phyloP scores from a whole-genome alignment of 192 early-diverging fungal species.

The Coemansia sp. region DNA sequence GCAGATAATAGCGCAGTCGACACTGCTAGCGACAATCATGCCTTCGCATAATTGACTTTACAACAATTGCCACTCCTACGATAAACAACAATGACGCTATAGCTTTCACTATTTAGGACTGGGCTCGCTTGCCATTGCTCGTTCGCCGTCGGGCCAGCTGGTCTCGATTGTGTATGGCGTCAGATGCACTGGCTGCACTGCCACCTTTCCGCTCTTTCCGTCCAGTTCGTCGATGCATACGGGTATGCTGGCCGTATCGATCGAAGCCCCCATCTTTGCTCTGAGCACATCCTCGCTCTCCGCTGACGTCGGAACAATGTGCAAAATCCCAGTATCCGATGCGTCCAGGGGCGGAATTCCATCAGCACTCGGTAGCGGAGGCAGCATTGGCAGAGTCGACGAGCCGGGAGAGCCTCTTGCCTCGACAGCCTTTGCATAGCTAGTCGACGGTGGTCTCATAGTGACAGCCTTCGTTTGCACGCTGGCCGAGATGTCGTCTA shows the following conservation, averaged over 20 bases:
- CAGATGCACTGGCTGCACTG: conserved; percentile 22
- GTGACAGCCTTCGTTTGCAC: conserved; percentile 11
- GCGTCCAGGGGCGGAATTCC: conserved; percentile 37
- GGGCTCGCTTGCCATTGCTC: neutral
- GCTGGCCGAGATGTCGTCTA: neutral
- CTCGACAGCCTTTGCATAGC: neutral
- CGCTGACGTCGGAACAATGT: conserved; percentile 16
- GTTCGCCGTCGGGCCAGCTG: neutral
- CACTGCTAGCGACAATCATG: neutral
- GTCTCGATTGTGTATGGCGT: neutral
- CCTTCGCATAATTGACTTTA: neutral
- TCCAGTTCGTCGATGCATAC: conserved; percentile 35
- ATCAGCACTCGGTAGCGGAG: neutral
- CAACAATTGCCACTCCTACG: neutral
- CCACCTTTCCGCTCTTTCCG: conserved; percentile 15
- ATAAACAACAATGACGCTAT: conserved; percentile 1
- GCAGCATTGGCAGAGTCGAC: neutral
- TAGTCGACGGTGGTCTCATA: neutral
- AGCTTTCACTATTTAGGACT: neutral
- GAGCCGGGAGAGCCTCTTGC: neutral
- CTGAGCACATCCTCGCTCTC: conserved; percentile 17
- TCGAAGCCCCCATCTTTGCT: conserved; percentile 18
- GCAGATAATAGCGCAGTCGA: neutral
- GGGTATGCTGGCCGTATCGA: conserved; percentile 24
- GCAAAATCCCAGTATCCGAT: conserved; percentile 46